phyloP scores from a whole-genome alignment of 2,329 filamentous ascomycete species.

The Nigrospora oryzae region DNA sequence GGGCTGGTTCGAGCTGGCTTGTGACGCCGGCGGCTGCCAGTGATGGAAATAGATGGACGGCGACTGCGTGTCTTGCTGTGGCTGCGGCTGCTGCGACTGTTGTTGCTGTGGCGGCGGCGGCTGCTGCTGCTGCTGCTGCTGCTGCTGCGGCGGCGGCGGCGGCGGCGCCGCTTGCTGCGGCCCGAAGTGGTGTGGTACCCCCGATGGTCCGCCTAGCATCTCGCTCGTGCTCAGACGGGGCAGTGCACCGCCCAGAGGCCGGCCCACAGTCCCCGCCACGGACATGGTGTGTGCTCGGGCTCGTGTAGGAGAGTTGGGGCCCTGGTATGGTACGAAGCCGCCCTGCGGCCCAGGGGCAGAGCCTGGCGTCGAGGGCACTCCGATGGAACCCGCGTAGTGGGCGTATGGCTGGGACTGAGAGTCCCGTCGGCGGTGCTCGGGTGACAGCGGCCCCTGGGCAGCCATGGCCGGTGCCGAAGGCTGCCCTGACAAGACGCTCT shows the following conservation, averaged over 20 bases:
- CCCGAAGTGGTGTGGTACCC: slow-evolving; percentile 27
- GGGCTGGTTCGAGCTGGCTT: slow-evolving; percentile 56
- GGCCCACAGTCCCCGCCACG: slow-evolving; percentile 25
- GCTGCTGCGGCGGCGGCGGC: slow-evolving; percentile 52
- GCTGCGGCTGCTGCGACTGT: slow-evolving; percentile 41
- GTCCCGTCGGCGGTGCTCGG: slow-evolving; percentile 47
- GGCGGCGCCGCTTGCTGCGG: slow-evolving; percentile 29
- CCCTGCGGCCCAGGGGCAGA: slow-evolving; percentile 28
- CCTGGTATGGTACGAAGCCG: slow-evolving; percentile 32
- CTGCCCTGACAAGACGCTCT: slow-evolving; percentile 19
- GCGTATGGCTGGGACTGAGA: slow-evolving; percentile 35
- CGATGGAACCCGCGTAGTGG: slow-evolving; percentile 30
- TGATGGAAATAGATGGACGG: slow-evolving; percentile 85
- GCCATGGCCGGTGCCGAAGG: slow-evolving; percentile 21
- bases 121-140: slow-evolving; percentile 53
- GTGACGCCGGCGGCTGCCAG: slow-evolving; percentile 74
- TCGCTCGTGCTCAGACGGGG: slow-evolving; percentile 37
- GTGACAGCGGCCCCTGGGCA: slow-evolving; percentile 40
- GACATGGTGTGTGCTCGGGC: slow-evolving; percentile 41
- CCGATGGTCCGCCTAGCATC: slow-evolving; percentile 21
- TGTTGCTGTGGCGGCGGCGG: slow-evolving; percentile 52
- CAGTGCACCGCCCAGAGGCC: slow-evolving; percentile 27
- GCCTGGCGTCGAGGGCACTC: slow-evolving; percentile 33
- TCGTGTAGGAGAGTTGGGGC: slow-evolving; percentile 39
- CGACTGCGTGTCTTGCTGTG: slow-evolving; percentile 57